Conservation (phyloP, 768 basidiomycete genomes). For the Boletus sensibilis region DNA sequence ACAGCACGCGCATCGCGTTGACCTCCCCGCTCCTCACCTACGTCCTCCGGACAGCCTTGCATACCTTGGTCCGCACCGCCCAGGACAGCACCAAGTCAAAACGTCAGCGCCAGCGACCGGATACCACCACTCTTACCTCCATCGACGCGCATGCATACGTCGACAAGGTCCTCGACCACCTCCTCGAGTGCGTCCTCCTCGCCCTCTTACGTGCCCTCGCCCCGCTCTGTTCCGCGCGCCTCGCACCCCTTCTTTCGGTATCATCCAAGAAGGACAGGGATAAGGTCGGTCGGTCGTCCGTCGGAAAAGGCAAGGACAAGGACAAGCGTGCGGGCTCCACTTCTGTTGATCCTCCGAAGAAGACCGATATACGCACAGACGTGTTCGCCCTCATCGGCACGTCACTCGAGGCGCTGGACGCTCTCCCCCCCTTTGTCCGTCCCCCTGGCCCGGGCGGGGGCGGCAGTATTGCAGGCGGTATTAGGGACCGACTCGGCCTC, state of each 20-base stretch:
- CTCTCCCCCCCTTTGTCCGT: conserved; percentile 1
- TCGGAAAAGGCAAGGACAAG: conserved; percentile 5
- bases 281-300: neutral
- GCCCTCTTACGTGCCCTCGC: conserved; percentile 18
- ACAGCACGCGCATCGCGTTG: conserved; percentile 20
- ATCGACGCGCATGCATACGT: conserved; percentile 1
- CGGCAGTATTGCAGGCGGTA: neutral
- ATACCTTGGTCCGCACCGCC: conserved; percentile 7
- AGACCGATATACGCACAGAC: conserved; percentile 22
- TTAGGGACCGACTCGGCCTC: conserved; percentile 27
- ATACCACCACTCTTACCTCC: neutral
- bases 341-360: neutral
- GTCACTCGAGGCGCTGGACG: conserved; percentile 20
- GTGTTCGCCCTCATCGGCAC: conserved; percentile 23
- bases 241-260: conserved; percentile 9
- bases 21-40: conserved; percentile 25
- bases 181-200: conserved; percentile 24
- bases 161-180: conserved; percentile 15
- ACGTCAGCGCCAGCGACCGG: conserved; percentile 7
- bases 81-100: conserved; percentile 13
- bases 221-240: conserved; percentile 21
- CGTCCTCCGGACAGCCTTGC: conserved; percentile 23
- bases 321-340: neutral
- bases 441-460: neutral
- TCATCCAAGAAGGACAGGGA: conserved; percentile 6